Conservation (phyloP, 2,329 filamentous ascomycete genomes). For the Macrophomina phaseolina region DNA sequence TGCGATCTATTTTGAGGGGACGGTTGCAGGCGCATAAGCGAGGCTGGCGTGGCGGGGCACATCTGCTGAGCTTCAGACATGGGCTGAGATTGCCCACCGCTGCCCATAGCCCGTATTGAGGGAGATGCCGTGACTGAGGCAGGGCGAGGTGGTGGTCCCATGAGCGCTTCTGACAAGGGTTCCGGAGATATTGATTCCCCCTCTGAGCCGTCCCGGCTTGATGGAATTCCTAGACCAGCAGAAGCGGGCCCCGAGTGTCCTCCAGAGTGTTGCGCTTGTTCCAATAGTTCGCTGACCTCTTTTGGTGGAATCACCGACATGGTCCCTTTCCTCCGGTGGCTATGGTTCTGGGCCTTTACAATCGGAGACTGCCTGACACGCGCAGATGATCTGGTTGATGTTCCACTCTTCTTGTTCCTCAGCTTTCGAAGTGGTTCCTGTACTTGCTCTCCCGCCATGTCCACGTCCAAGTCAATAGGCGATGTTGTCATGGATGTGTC, state of each 20-base stretch:
- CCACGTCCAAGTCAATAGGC: slow-evolving; percentile 53
- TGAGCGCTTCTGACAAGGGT: slow-evolving; percentile 52
- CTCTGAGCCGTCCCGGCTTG: slow-evolving; percentile 49
- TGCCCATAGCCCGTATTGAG: slow-evolving; percentile 60
- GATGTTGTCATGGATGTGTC: slow-evolving; percentile 56
- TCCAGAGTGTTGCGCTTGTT: slow-evolving; percentile 42
- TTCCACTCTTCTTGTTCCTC: slow-evolving; percentile 58
- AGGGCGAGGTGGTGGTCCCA: slow-evolving; percentile 68
- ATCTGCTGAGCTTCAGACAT: slow-evolving; percentile 20
- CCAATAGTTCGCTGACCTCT: slow-evolving; percentile 49
- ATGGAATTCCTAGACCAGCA: slow-evolving; percentile 30
- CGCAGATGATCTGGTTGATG: slow-evolving; percentile 41
- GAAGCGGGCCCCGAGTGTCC: slow-evolving; percentile 29
- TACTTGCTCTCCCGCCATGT: slow-evolving; percentile 48
- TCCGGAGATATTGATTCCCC: slow-evolving; percentile 58
- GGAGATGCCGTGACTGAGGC: slow-evolving; percentile 71
- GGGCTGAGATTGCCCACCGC: slow-evolving; percentile 42
- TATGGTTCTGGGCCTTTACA: slow-evolving; percentile 64
- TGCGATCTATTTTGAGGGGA: slow-evolving; percentile 34
- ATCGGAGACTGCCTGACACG: slow-evolving; percentile 74
- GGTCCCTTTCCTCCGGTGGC: slow-evolving; percentile 48
- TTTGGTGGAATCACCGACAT: slow-evolving; percentile 53
- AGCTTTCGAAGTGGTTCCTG: slow-evolving; percentile 38
- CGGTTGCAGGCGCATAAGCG: slow-evolving; percentile 69
- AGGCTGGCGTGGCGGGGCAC: slow-evolving; percentile 75